phyloP scores from a whole-genome alignment of 441 rosid species.

The Viola pubescens region DNA sequence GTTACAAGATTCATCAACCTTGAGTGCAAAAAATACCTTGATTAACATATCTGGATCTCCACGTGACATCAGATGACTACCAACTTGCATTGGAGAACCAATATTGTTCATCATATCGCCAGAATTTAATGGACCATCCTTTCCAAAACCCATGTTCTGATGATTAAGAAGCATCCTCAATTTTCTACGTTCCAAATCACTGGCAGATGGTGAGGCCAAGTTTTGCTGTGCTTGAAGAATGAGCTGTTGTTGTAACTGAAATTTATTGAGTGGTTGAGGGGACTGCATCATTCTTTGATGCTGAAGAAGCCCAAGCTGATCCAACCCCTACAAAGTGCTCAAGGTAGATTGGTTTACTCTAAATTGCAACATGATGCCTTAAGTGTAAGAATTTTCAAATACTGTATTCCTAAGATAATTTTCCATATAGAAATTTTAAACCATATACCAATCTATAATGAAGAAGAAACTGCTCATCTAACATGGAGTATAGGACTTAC shows the following conservation, averaged over 20 bases:
- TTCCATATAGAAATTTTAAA: neutral
- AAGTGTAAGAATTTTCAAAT: neutral
- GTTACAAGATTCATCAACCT: neutral
- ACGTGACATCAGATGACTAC: conserved; percentile 40
- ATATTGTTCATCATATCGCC: conserved; percentile 51
- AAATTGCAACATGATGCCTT: neutral
- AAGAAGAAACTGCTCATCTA: neutral
- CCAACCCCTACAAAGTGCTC: conserved; percentile 50
- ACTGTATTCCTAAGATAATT: neutral
- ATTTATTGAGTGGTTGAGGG: conserved; percentile 58
- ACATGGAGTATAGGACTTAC: conserved; percentile 34
- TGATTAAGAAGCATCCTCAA: conserved; percentile 61
- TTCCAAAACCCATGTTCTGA: conserved; percentile 51
- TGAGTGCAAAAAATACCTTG: conserved; percentile 35
- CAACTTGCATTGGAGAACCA: conserved; percentile 49
- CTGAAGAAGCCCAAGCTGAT: conserved; percentile 65
- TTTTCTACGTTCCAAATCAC: conserved; percentile 54
- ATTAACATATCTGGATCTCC: conserved; percentile 55
- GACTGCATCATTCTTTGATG: conserved; percentile 66
- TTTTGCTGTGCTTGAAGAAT: conserved; percentile 72
- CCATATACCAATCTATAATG: too few relatives aligned
- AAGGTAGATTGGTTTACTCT: neutral
- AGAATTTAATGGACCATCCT: conserved; percentile 47
- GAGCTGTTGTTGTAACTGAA: conserved; percentile 76
- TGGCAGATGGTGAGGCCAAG: conserved; percentile 52